Evolutionary conservation across 1,139 yeast genomes (phyloP).

Genomic region (Debaryomycetaceae sp.): DNA sequence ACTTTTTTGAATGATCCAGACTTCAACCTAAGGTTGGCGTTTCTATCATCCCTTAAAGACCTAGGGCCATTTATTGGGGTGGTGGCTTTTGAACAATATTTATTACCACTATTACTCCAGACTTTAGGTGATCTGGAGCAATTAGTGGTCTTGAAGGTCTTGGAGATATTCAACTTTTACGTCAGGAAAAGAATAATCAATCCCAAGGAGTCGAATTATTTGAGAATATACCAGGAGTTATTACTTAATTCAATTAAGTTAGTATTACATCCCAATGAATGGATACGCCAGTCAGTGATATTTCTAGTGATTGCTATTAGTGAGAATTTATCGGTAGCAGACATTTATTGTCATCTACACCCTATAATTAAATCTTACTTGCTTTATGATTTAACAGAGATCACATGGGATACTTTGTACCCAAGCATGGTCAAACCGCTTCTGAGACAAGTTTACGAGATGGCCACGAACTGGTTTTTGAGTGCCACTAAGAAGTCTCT

Average conservation of each 20-base stretch:
- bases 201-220: constrained; percentile 39
- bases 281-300: constrained; percentile 74
- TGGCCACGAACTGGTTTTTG: constrained; percentile 70
- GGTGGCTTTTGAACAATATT: constrained; percentile 79
- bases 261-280: constrained; percentile 79
- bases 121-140: constrained; percentile 83
- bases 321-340: constrained; percentile 66
- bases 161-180: constrained; percentile 53
- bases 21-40: constrained; percentile 61
- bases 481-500: constrained; percentile 59
- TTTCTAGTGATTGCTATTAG: constrained; percentile 61
- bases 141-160: constrained; percentile 70
- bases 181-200: constrained; percentile 32
- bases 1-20: constrained; percentile 85
- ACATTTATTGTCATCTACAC: constrained; percentile 74
- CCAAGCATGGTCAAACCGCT: constrained; percentile 66
- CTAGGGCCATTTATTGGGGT: constrained; percentile 81
- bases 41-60: constrained; percentile 73
- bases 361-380: constrained; percentile 80
- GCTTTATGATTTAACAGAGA: constrained; percentile 67
- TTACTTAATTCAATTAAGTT: constrained; percentile 27
- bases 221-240: constrained; percentile 39
- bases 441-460: constrained; percentile 61
- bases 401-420: constrained; percentile 61
- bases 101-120: constrained; percentile 79